These are phyloP conservation scores for Solanum tarijense DNA, from an alignment of 257 asterid genomes.

Conservation along the genomic window DNA sequence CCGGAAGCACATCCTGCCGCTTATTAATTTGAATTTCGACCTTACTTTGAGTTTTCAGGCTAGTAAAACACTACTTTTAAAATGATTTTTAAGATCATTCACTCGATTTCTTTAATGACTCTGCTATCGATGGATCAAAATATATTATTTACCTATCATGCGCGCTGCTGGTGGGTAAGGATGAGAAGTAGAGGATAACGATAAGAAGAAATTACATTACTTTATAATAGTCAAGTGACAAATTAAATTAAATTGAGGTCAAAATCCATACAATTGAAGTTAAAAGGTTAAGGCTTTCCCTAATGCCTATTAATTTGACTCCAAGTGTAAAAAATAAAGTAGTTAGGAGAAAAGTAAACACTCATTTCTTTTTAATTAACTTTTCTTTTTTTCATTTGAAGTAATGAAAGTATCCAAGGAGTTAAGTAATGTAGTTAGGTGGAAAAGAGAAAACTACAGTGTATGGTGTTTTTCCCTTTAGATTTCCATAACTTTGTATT, in stretches of 20 bases:
- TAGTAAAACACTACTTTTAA: no score
- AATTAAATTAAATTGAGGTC: neutral
- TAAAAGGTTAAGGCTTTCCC: neutral
- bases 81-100: no score
- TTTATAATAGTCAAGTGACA: no score
- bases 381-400: neutral
- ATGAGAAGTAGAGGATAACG: no score
- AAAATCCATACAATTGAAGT: neutral
- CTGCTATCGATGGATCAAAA: neutral
- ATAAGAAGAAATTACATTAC: neutral
- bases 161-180: neutral
- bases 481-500: constrained; percentile 28
- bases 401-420: constrained; percentile 19
- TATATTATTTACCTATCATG: neutral
- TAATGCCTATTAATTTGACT: neutral
- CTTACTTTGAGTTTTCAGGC: neutral
- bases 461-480: constrained; percentile 13
- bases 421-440: neutral
- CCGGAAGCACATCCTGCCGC: neutral
- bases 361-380: neutral
- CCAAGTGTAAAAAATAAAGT: neutral
- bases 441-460: constrained; percentile 14
- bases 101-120: neutral
- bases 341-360: neutral
- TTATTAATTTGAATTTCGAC: neutral